A percentile compares a stretch with the other conserved stretches of the same genome.
These are phyloP conservation scores for Aspergillus carbonarius DNA, from an alignment of 2,329 filamentous ascomycete genomes.

Conservation along the genomic window DNA sequence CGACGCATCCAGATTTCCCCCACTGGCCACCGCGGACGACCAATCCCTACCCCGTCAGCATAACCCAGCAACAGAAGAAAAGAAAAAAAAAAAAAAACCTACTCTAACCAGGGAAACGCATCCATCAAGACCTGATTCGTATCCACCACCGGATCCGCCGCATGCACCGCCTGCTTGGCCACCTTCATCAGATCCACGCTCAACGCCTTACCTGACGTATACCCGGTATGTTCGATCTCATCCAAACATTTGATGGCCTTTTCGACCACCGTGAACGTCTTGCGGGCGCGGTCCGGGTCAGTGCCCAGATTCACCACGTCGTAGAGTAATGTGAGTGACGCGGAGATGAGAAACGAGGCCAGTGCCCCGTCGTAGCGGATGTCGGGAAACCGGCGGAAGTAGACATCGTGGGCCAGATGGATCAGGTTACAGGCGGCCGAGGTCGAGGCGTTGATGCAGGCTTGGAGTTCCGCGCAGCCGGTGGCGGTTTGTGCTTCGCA, in stretches of 20 bases:
- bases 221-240: slow-evolving; percentile 16
- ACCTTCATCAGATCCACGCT: slow-evolving; percentile 19
- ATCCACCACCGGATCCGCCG: slow-evolving; percentile 12
- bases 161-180: slow-evolving; percentile 14
- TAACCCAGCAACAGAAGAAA: not conserved
- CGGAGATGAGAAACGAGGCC: slow-evolving; percentile 13
- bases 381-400: slow-evolving; percentile 12
- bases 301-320: slow-evolving; percentile 10
- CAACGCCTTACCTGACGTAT: slow-evolving; percentile 12
- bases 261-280: slow-evolving; percentile 14
- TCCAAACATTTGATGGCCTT: slow-evolving; percentile 16
- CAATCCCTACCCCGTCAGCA: slow-evolving; percentile 4
- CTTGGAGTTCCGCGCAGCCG: slow-evolving; percentile 5
- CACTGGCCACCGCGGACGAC: not conserved
- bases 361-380: slow-evolving; percentile 12
- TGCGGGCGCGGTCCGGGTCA: slow-evolving; percentile 6
- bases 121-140: slow-evolving; percentile 12
- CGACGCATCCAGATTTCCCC: not conserved
- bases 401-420: slow-evolving; percentile 12
- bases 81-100: not conserved
- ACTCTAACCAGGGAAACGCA: slow-evolving; percentile 18
- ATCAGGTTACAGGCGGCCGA: slow-evolving; percentile 10
- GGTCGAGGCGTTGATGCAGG: slow-evolving; percentile 11
- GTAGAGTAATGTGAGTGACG: slow-evolving; percentile 13
- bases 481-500: slow-evolving; percentile 4